Evolutionary conservation across 352 stramenopile genomes (phyloP), one percentile per base, ranked within the genome.

Genomic region (Phytophthora ramorum): DNA sequence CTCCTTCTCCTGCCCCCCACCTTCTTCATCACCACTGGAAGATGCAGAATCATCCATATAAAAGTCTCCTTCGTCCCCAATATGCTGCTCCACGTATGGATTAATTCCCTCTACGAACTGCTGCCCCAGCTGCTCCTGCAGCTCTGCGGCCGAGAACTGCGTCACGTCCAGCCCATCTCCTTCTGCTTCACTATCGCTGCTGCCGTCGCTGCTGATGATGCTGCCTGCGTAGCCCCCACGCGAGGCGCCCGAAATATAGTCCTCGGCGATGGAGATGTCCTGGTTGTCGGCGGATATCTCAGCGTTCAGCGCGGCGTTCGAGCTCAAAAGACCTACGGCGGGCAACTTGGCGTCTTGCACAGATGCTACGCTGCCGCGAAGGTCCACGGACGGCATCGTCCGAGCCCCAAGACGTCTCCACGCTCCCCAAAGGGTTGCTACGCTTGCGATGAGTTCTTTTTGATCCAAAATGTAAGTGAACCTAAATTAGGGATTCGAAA

Each of bases 51-150:
- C 66, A 16, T 83, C 73, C 3, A 79, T 19, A 34, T 68, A 70
- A 37, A 73, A 78, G 0, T 71, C 70, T 4, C 76, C 68, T n/a
- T 71, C 69, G 14, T 77, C 57, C 19, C 54, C 64, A 5, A 28
- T 9, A 19, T 76, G 71, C 58, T 76, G 71, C 58, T 87, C 78
- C 55, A 87, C 78, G 24, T 82, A 87, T 6, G 78, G 78, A 43
- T 87, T 85, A 24, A 83, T 73, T 7, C 72, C 73, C 22, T 73
- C 61, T 19, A 75, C 51, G 14, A 83, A 76, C 20, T 78, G 61
- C 47, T 75, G 59, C 2, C 75, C 71, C 10, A 78, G 52, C 12
- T 75, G 61, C 8, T 76, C 61, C 49, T 73, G 67, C 28, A 80
- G 28, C 24, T 77, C 53, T 12, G 58, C 58, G 7, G 48, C 62